Evolutionary conservation across 164 flowering plant species (phyloP), one percentile per base, ranked within the genome.

Genomic region (Platanus orientalis): DNA sequence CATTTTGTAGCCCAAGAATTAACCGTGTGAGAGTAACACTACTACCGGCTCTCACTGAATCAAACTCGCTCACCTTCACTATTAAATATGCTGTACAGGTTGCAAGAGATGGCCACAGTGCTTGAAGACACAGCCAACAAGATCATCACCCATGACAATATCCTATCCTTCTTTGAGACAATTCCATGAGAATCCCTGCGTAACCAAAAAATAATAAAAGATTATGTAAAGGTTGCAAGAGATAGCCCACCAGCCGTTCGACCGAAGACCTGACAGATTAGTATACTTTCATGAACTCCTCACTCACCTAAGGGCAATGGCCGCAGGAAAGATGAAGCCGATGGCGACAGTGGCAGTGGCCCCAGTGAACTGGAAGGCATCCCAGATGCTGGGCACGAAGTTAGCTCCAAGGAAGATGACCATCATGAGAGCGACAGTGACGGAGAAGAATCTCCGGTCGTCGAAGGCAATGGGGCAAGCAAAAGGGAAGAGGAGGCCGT

Each of bases 341-440:
- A 89, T 76, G 19, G 84, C 69, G 30, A 80, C 76, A 17, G 93
- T 72, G 21, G 93, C 84, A 21, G 88, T 87, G 36, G 93, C 91
- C 20, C 93, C 93, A 30, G 89, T 85, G 64, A 89, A 79, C 74
- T 89, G 89, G 63, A 89, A 89, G 20, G 87, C 89, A 69, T 81
- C 90, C 96, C 92, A 89, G 26, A 89, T 87, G 71, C 82, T 85
- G 7, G 91, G 92, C n/a, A 89, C 79, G 65, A 68, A 85, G 47
- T 80, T 87, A 32, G 93, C 93, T 19, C 89, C 91, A 58, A 82
- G 42, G 60, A 84, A 87, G 50, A 83, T 72, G 29, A 87, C 25
- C 12, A 76, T 73, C 84, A 87, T 80, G 12, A 85, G 81, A 47
- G 65, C 77, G 5, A 70, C 75, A 3, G 86, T 87, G 21, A 87